Percentiles rank a stretch among this genome's conserved stretches.
These are phyloP conservation scores for Lactarius tabidus DNA, from an alignment of 768 basidiomycete genomes.

Conservation along the genomic window DNA sequence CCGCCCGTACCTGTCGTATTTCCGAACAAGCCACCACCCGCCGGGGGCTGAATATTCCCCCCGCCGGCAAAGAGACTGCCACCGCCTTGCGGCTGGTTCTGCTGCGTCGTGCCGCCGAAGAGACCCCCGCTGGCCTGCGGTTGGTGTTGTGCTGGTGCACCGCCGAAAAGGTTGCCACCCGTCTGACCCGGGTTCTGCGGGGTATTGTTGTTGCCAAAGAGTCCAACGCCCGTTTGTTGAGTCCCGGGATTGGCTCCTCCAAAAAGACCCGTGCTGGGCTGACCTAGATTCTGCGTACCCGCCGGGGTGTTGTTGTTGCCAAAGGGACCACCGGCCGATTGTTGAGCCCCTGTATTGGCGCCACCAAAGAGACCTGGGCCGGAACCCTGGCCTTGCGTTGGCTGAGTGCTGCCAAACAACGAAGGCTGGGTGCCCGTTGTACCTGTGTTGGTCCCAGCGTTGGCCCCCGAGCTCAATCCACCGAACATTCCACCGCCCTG, in stretches of 20 bases:
- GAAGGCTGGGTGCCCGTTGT: neutral
- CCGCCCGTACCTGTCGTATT: slow-evolving; percentile 22
- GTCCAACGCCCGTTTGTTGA: slow-evolving; percentile 21
- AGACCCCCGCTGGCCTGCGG: slow-evolving; percentile 25
- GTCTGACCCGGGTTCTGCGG: slow-evolving; percentile 2
- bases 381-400: slow-evolving; percentile 4
- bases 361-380: slow-evolving; percentile 6
- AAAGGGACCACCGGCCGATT: slow-evolving; percentile 26
- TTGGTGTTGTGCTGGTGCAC: slow-evolving; percentile 6
- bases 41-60: slow-evolving; percentile 5
- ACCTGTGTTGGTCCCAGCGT: neutral
- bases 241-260: slow-evolving; percentile 10
- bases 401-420: slow-evolving; percentile 18
- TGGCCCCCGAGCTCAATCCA: slow-evolving; percentile 11
- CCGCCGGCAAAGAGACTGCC: slow-evolving; percentile 10
- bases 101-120: slow-evolving; percentile 20
- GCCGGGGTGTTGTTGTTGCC: slow-evolving; percentile 15
- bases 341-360: slow-evolving; percentile 13
- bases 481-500: slow-evolving; percentile 26
- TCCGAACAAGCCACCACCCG: slow-evolving; percentile 33
- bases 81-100: slow-evolving; percentile 1
- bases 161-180: slow-evolving; percentile 14
- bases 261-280: slow-evolving; percentile 4
- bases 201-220: slow-evolving; percentile 26
- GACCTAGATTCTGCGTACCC: slow-evolving; percentile 2